phyloP scores from a whole-genome alignment of 495 filamentous ascomycete genomes.

The Penicillium cinerascens region DNA sequence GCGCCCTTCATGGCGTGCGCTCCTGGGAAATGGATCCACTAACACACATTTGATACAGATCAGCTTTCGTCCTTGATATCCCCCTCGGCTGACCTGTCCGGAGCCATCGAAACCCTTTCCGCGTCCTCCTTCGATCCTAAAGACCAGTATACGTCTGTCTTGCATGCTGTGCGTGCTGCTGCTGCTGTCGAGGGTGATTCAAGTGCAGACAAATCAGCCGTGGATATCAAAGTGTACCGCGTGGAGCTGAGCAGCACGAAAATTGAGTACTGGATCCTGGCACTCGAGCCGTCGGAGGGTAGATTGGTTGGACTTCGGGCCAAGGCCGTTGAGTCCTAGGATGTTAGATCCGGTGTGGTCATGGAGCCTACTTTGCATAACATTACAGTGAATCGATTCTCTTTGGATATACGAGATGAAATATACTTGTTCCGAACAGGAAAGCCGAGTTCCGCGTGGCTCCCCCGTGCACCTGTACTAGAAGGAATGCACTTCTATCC shows the following conservation, averaged over 20 bases:
- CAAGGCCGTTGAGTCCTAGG: constrained; percentile 66
- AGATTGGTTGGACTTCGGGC: constrained; percentile 73
- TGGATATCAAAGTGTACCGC: constrained; percentile 71
- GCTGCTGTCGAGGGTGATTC: constrained; percentile 26
- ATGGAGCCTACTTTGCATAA: not conserved
- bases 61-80: constrained; percentile 42
- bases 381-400: not conserved
- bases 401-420: not conserved
- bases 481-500: not conserved
- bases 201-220: constrained; percentile 38
- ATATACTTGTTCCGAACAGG: not conserved
- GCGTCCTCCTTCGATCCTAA: constrained; percentile 39
- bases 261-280: constrained; percentile 75
- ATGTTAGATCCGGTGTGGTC: not conserved
- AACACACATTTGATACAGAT: constrained; percentile 20
- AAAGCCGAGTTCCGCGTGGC: not conserved
- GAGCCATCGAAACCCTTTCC: constrained; percentile 33
- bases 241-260: constrained; percentile 57
- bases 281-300: constrained; percentile 48
- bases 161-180: constrained; percentile 35
- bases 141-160: constrained; percentile 31
- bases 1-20: constrained; percentile 1
- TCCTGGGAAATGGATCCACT: constrained; percentile 1
- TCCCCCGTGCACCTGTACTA: not conserved
- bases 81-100: constrained; percentile 26